phyloP scores from a whole-genome alignment of 192 early-diverging fungal genomes.

The Gonapodya sp. region DNA sequence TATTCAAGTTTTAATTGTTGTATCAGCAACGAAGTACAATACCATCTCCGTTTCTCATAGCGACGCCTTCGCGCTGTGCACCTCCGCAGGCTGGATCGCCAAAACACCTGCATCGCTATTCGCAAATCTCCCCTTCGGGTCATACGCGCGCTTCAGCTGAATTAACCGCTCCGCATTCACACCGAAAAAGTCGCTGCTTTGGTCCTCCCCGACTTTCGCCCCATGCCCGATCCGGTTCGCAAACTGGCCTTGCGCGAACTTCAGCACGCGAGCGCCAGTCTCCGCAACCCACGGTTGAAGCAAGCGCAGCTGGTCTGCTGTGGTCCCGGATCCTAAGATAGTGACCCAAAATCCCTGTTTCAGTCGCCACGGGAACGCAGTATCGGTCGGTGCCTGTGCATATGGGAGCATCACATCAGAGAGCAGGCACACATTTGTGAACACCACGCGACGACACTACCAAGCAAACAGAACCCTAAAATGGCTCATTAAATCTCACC shows the following conservation, averaged over 20 bases:
- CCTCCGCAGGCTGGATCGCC: too few species aligned
- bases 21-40: too few species aligned
- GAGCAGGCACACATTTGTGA: too few species aligned
- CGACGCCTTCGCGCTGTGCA: not conserved
- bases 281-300: conserved; percentile 1
- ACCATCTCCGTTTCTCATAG: not conserved
- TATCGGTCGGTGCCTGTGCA: not conserved
- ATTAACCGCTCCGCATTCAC: conserved; percentile 2
- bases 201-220: not conserved
- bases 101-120: not conserved
- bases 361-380: conserved; percentile 8
- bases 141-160: not conserved
- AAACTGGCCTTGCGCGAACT: not conserved
- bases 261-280: not conserved
- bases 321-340: not conserved
- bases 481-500: too few species aligned
- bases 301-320: not conserved
- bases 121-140: not conserved
- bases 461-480: too few species aligned
- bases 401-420: too few species aligned
- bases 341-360: not conserved
- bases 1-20: too few species aligned
- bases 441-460: not conserved
- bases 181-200: not conserved
- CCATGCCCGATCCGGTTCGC: conserved; percentile 8